Base-by-base conservation (phyloP, 345 rosid genomes). In the Cardamine resedifolia region DNA sequence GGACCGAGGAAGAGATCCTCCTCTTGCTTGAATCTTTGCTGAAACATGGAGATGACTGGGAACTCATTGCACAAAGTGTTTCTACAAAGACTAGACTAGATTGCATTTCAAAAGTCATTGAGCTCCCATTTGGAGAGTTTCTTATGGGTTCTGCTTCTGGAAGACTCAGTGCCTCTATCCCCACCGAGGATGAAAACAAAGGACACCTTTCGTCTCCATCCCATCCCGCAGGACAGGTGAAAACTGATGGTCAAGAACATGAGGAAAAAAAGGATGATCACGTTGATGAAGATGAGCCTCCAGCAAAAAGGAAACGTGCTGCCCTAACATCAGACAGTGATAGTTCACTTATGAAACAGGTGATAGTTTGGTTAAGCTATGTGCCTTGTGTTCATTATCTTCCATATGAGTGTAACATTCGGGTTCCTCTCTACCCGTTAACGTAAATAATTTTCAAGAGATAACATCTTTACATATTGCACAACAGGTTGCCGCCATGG, bases 31-130 rank as follows among this genome's bases (percentile, higher is more conserved):
- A 95, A 64, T 86, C 99, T 68, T 84, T 86, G 28, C 70, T 82
- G 72, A 91, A 77, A 80, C 91, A 90, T 67, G 96, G 96, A 38
- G 88, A 91, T 64, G 86, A 95, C 62, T 95, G 99, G 99, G 98
- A 91, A 58, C 90, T 91, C 68, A 89, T 91, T 77, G 90, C 96
- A 7, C 86, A 83, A 76, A 83, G 80, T 79, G 87, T 95, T 75
- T 79, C 80, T 57, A 86, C 90, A 19, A 95, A 90, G 86, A 84
- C 77, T 48, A 90, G 85, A 73, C 77, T 85, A 1, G 97, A 91
- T 59, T 95, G 99, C 70, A 87, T 95, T 69, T 60, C 90, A 10
- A 95, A 90, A 80, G 83, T 95, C 57, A 85, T 95, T 53, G 99
- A 91, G 81, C 81, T 91, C 51, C 99, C 99, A 2, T 87, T 95